Conservation (phyloP, 768 basidiomycete genomes). For the Mrakia frigida region DNA sequence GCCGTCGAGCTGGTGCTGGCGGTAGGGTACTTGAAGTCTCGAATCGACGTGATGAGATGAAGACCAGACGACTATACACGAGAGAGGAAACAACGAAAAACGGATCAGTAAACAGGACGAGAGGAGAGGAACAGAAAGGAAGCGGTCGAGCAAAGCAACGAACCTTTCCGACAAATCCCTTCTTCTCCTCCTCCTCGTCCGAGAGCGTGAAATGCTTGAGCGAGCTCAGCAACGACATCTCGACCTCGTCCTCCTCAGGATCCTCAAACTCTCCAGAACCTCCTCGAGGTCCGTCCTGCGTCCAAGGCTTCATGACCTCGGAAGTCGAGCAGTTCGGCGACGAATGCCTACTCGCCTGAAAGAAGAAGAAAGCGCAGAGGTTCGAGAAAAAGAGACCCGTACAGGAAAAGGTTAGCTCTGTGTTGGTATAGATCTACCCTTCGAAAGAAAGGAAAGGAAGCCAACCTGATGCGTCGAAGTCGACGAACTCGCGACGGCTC, state of each 20-base stretch:
- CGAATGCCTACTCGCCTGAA: background rate
- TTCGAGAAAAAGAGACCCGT: too few species aligned
- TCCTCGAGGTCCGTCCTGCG: background rate
- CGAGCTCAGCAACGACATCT: background rate
- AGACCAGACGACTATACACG: constrained; percentile 20
- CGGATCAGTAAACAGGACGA: background rate
- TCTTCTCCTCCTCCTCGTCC: background rate
- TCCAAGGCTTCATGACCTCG: constrained; percentile 21
- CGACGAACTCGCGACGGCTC: background rate
- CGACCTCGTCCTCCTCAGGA: constrained; percentile 19
- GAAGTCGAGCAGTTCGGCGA: constrained; percentile 14
- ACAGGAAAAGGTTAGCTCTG: too few species aligned
- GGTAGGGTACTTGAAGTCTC: constrained; percentile 27
- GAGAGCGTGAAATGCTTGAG: background rate
- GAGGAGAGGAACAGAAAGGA: background rate
- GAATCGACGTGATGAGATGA: constrained; percentile 7
- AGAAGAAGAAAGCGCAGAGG: too few species aligned
- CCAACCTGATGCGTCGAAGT: background rate
- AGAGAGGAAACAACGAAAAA: background rate
- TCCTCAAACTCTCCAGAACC: background rate
- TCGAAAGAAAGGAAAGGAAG: too few species aligned
- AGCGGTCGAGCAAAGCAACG: background rate
- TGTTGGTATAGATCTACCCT: too few species aligned
- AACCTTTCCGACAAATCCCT: constrained; percentile 29
- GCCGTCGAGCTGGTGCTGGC: background rate